A percentile compares a stretch with the other conserved stretches of the same genome.
Conservation (phyloP, 306 rosid genomes). For the Inga oerstediana region DNA sequence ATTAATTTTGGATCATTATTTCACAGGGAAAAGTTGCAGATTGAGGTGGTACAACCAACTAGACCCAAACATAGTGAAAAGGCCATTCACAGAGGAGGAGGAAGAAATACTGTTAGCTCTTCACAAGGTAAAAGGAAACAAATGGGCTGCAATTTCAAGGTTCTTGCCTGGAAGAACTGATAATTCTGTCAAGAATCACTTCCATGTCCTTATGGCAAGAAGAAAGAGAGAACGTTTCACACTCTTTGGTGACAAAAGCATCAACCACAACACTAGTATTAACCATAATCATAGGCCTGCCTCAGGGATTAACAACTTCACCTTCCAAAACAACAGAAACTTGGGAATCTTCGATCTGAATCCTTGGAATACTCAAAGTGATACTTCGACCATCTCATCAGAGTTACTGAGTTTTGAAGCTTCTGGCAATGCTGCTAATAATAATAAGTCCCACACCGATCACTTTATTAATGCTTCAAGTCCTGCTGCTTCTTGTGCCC, state of each 20-base stretch:
- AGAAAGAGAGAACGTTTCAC: conserved; percentile 48
- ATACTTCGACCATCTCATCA: conserved; percentile 31
- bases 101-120: conserved; percentile 54
- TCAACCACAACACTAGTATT: neutral
- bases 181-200: conserved; percentile 68
- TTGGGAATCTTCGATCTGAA: conserved; percentile 1
- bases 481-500: conserved; percentile 13
- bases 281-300: neutral
- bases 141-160: conserved; percentile 64
- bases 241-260: conserved; percentile 13
- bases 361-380: conserved; percentile 24
- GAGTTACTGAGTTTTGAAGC: neutral
- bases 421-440: too few relatives aligned
- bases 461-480: conserved; percentile 20
- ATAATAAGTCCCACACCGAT: neutral
- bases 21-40: conserved; percentile 68
- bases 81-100: conserved; percentile 56
- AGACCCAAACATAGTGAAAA: conserved; percentile 59
- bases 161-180: conserved; percentile 65
- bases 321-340: conserved; percentile 29
- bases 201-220: conserved; percentile 65
- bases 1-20: neutral
- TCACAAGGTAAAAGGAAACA: conserved; percentile 63
- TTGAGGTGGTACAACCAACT: conserved; percentile 79
- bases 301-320: conserved; percentile 10